These are phyloP conservation scores for Vigna hirtella DNA, from an alignment of 306 rosid genomes.

Conservation along the genomic window DNA sequence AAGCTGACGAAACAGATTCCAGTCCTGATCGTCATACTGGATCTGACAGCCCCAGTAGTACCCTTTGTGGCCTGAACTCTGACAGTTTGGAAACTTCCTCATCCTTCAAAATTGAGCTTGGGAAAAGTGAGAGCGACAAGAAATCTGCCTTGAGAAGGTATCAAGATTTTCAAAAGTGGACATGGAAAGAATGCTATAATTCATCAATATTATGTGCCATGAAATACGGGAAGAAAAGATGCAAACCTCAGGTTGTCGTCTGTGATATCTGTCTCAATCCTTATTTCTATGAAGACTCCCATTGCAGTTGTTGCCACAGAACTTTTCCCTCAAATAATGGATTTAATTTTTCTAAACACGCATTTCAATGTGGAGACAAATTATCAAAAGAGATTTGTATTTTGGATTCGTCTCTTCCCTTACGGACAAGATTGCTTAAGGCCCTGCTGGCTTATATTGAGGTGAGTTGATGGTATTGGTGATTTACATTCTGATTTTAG, in stretches of 20 bases:
- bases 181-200: constrained; percentile 81
- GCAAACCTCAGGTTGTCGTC: constrained; percentile 65
- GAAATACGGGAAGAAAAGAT: constrained; percentile 76
- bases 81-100: constrained; percentile 70
- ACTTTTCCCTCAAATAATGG: constrained; percentile 58
- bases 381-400: constrained; percentile 49
- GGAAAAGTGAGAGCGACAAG: constrained; percentile 82
- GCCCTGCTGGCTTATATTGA: constrained; percentile 72
- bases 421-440: constrained; percentile 78
- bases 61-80: constrained; percentile 68
- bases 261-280: constrained; percentile 73
- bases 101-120: constrained; percentile 88
- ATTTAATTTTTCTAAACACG: constrained; percentile 65
- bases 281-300: constrained; percentile 73
- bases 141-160: constrained; percentile 79
- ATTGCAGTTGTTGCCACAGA: constrained; percentile 81
- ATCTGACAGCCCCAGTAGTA: constrained; percentile 88
- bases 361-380: constrained; percentile 68
- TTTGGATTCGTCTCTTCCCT: constrained; percentile 73
- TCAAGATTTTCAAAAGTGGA: constrained; percentile 91
- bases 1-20: constrained; percentile 64
- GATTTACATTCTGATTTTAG: constrained; percentile 31
- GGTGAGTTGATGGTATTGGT: constrained; percentile 58
- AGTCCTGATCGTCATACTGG: constrained; percentile 60
- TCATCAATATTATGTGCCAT: constrained; percentile 65